phyloP scores from a whole-genome alignment of 345 rosid species.

The Gossypium thurberi region DNA sequence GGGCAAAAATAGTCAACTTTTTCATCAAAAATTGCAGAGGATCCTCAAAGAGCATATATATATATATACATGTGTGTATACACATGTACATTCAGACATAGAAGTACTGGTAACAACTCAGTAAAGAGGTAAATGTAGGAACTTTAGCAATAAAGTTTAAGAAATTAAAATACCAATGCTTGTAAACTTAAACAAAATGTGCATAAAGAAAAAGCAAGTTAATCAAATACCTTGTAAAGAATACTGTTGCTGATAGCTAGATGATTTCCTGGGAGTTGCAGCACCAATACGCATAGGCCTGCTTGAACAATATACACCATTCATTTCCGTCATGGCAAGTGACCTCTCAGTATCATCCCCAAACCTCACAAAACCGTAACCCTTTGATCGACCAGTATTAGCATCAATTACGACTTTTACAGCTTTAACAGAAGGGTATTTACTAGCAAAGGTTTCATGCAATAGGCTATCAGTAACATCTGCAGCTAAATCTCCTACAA shows the following conservation, averaged over 20 bases:
- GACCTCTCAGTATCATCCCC: conserved; percentile 78
- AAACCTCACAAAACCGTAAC: conserved; percentile 97
- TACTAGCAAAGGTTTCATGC: conserved; percentile 64
- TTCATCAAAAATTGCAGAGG: neutral
- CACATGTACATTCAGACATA: neutral
- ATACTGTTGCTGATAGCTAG: conserved; percentile 71
- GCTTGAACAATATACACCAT: conserved; percentile 80
- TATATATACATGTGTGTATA: too few relatives aligned
- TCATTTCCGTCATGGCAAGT: conserved; percentile 90
- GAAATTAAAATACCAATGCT: neutral
- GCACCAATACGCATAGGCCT: conserved; percentile 96
- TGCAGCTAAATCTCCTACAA: conserved; percentile 92
- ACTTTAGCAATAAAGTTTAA: neutral
- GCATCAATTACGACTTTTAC: conserved; percentile 92
- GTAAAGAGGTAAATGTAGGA: neutral
- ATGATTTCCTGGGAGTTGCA: conserved; percentile 87
- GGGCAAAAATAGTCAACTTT: neutral
- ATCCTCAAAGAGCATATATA: neutral
- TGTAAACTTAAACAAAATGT: conserved; percentile 1
- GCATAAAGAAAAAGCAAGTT: conserved; percentile 4
- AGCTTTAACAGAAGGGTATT: conserved; percentile 78
- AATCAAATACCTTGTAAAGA: conserved; percentile 42
- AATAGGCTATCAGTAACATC: conserved; percentile 79
- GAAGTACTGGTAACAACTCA: neutral
- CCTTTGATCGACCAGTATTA: conserved; percentile 91